Evolutionary conservation across 805 yeast species (phyloP), one percentile per base, ranked within the genome.

Genomic region (Candida chilensis): DNA sequence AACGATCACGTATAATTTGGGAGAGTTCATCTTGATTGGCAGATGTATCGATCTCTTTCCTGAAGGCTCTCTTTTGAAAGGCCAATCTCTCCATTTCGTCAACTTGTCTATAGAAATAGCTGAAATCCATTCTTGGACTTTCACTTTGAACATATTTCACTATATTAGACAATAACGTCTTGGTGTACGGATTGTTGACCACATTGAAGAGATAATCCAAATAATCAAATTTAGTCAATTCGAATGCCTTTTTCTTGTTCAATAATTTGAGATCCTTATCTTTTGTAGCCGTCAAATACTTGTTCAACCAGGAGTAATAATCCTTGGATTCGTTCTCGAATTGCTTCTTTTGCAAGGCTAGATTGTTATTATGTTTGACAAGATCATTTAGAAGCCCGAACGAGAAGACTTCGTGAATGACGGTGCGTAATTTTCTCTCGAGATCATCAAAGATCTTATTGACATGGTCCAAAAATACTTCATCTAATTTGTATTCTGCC

Each of bases 221-320:
- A 43, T 70, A 70, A 30, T 67, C 71, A 31, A 64, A 56, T 33
- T 70, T 61, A 9, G 59, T 50, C 2, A 64, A 40, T 34, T 68
- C 73, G 40, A 62, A 68, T 1, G 38, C 37, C 30, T 62, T 52
- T 17, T 62, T 41, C 36, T 60, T 58, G 15, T 35, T 31, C 13
- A 64, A 38, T 15, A 56, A 41, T 36, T 57, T 57, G 54, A 55
- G 55, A 29, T 56, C 63, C 31, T 66, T 42, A 21, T 59, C 68
- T 36, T 59, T 62, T 32, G 60, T 68, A 36, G 60, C 59, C 4
- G 66, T 52, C 16, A 63, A 37, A 37, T 63, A 63, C 38, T 57
- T 59, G 38, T 61, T 59, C 25, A 63, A 41, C 69, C 69, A 63
- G 27, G 49, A 52, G 34, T 63, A 63, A 34, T 46, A 63, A 14